phyloP scores from a whole-genome alignment of 2,329 filamentous ascomycete genomes.

The Ophiostoma sp. region DNA sequence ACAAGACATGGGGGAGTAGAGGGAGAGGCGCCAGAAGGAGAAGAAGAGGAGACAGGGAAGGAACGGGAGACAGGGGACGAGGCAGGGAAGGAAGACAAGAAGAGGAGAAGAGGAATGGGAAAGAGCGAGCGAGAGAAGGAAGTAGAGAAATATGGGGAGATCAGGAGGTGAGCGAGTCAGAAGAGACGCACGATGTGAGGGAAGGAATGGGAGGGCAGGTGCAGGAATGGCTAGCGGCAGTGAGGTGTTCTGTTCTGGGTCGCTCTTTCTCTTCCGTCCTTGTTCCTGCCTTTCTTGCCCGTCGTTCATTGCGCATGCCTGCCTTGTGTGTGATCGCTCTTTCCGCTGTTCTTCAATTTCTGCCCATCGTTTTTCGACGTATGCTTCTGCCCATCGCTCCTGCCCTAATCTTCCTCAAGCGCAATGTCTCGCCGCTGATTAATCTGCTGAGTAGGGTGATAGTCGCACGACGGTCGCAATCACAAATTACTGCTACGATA shows the following conservation, averaged over 20 bases:
- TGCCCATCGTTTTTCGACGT: no score
- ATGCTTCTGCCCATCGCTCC: neutral
- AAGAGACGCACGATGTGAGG: neutral
- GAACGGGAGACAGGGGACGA: conserved; percentile 13
- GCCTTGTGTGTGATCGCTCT: no score
- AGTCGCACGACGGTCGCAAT: neutral
- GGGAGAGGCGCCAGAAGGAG: neutral
- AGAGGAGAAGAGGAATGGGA: neutral
- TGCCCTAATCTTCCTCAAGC: neutral
- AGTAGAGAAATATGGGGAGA: neutral
- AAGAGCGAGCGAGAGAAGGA: neutral
- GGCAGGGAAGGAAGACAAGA: neutral
- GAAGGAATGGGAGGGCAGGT: conserved; percentile 1
- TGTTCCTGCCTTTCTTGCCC: no score
- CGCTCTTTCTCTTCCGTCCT: no score
- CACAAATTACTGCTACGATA: neutral
- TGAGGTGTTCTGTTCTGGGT: neutral
- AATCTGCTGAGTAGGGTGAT: neutral
- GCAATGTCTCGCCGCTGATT: conserved; percentile 6
- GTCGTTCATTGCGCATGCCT: no score
- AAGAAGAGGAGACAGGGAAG: conserved; percentile 10
- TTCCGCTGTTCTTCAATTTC: no score
- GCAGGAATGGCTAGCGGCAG: neutral
- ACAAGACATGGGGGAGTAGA: neutral
- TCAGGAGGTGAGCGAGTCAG: neutral